Conservation (phyloP, 2,329 filamentous ascomycete genomes). For the Neurospora sp. region DNA sequence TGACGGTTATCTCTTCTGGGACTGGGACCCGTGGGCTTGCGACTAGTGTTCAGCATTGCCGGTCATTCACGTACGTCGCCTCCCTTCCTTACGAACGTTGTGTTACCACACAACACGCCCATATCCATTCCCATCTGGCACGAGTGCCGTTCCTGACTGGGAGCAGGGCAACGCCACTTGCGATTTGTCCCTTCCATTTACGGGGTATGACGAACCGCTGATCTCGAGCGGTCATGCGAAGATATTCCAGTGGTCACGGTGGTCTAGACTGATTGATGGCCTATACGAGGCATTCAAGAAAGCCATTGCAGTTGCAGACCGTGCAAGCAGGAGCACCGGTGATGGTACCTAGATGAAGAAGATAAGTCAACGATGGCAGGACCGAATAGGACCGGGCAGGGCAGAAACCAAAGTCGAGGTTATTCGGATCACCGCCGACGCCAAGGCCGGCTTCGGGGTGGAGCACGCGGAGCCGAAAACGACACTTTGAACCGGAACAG, state of each 20-base stretch:
- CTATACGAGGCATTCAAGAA: background rate
- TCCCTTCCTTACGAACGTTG: background rate
- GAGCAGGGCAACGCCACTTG: background rate
- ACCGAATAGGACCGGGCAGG: background rate
- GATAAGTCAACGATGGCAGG: background rate
- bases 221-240: background rate
- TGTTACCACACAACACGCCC: background rate
- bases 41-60: background rate
- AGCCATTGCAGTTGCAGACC: background rate
- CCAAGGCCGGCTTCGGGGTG: background rate
- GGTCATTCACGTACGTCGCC: background rate
- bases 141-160: background rate
- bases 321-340: background rate
- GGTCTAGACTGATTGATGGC: background rate
- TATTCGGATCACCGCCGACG: background rate
- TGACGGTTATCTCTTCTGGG: background rate
- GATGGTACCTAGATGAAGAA: background rate
- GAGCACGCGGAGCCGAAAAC: background rate
- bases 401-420: background rate
- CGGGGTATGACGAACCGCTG: background rate
- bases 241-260: background rate
- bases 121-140: background rate
- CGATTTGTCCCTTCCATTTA: background rate
- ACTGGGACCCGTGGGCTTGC: background rate
- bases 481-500: background rate